phyloP scores from a whole-genome alignment of 805 yeast species.

The Brettanomyces sp. region DNA sequence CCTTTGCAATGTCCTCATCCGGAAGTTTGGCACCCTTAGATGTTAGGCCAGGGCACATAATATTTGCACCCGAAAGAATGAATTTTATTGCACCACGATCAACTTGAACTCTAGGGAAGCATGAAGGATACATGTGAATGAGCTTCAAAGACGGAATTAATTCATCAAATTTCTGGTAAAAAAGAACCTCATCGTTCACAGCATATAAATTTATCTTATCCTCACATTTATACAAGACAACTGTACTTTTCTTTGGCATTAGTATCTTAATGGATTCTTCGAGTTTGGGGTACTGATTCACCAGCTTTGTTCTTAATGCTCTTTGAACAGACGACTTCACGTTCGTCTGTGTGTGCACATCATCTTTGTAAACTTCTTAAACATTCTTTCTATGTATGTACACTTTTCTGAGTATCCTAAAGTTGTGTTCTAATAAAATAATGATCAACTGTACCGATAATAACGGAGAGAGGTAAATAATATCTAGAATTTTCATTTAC shows the following conservation, averaged over 20 bases:
- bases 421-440: no score
- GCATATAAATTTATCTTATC: constrained; percentile 76
- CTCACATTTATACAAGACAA: constrained; percentile 75
- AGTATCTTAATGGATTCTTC: constrained; percentile 72
- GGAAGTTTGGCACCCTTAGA: constrained; percentile 80
- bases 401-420: no score
- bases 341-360: constrained; percentile 82
- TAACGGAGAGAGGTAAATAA: no score
- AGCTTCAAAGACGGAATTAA: constrained; percentile 66
- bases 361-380: constrained; percentile 64
- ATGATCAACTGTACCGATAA: no score
- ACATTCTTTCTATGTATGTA: constrained; percentile 13
- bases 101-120: constrained; percentile 81
- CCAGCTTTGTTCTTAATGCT: constrained; percentile 67
- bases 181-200: constrained; percentile 62
- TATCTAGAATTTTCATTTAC: no score
- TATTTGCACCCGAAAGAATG: constrained; percentile 90
- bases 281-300: constrained; percentile 61
- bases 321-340: constrained; percentile 93
- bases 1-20: constrained; percentile 57
- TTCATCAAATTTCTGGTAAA: constrained; percentile 75
- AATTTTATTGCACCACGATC: constrained; percentile 96
- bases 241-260: constrained; percentile 82
- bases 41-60: constrained; percentile 94
- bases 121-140: constrained; percentile 74